These are phyloP conservation scores for Grigorovia jiainica DNA, from an alignment of 805 yeast genomes.

Conservation along the genomic window DNA sequence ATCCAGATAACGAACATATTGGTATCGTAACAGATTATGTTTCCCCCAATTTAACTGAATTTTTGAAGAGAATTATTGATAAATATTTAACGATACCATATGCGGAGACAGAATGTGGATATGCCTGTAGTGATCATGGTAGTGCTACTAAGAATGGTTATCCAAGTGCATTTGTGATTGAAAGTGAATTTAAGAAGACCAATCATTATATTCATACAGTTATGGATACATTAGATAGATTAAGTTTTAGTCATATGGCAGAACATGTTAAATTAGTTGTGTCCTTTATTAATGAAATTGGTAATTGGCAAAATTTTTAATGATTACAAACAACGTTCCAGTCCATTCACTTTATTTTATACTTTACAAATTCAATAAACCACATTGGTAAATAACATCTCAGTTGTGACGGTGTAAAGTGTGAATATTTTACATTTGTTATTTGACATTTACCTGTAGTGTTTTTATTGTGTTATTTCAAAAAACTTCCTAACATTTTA, in stretches of 20 bases:
- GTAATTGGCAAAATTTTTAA: conserved; percentile 15
- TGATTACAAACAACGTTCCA: neutral
- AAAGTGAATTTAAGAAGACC: conserved; percentile 54
- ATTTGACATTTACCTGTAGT: no score
- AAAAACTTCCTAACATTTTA: no score
- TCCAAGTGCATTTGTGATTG: conserved; percentile 78
- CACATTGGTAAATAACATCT: no score
- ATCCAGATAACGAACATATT: conserved; percentile 48
- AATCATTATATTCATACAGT: conserved; percentile 69
- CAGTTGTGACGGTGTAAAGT: no score
- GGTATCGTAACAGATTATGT: conserved; percentile 77
- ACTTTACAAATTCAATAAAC: no score
- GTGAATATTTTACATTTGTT: no score
- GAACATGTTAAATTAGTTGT: conserved; percentile 74
- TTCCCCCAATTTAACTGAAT: conserved; percentile 43
- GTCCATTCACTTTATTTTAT: neutral
- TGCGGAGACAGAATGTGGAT: conserved; percentile 74
- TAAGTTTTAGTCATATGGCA: conserved; percentile 67
- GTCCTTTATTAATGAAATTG: conserved; percentile 66
- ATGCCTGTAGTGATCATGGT: conserved; percentile 90
- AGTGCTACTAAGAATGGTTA: conserved; percentile 75
- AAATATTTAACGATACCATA: conserved; percentile 59
- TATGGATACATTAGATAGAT: conserved; percentile 70
- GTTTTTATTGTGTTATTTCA: no score
- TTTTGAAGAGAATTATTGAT: conserved; percentile 51